Evolutionary conservation across 805 yeast genomes (phyloP), one percentile per base, ranked within the genome.

Genomic region (Huiozyma naganishii): DNA sequence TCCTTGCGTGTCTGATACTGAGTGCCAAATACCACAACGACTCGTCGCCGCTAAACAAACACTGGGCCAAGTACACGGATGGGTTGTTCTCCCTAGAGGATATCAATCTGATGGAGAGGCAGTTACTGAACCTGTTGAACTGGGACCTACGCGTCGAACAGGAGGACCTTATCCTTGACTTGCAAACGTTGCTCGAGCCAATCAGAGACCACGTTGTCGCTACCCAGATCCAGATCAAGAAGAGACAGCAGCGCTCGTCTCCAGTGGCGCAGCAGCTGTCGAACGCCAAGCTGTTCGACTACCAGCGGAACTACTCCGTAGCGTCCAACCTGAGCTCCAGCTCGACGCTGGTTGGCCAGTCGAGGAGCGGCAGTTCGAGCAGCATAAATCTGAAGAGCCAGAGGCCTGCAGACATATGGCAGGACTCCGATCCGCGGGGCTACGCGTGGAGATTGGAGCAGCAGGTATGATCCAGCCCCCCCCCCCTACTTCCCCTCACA

Each of bases 61-160:
- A 83, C 61, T 83, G 94, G 94, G 79, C 86, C 36, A 74, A 72
- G 52, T 80, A 80, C 62, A 80, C 90, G 6, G 88, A 83, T 54
- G 87, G 85, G 2, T 68, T 83, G 36, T 82, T 83, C 64, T 66
- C 70, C 39, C 63, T 72, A 44, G 77, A 77, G 49, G 94, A 83
- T 59, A 77, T 83, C 50, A 83, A 82, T 61, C 67, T 82, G 48
- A 83, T 83, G 88, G 94, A 83, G 64, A 74, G 86, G 58, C 90
- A 83, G 62, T 66, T 83, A 46, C 67, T 83, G 42, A 76, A 71
- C 55, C 67, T 83, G 41, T 65, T 83, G 57, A 73, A 81, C 62
- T 83, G 89, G 88, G 81, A 83, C 59, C 66, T 82, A 41, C 68
- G 76, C 36, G 79, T 90, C 37, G 64, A 75, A 28, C 77, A 78